Evolutionary conservation across 2,329 filamentous ascomycete genomes (phyloP).

Genomic region (Leptographium flavum): DNA sequence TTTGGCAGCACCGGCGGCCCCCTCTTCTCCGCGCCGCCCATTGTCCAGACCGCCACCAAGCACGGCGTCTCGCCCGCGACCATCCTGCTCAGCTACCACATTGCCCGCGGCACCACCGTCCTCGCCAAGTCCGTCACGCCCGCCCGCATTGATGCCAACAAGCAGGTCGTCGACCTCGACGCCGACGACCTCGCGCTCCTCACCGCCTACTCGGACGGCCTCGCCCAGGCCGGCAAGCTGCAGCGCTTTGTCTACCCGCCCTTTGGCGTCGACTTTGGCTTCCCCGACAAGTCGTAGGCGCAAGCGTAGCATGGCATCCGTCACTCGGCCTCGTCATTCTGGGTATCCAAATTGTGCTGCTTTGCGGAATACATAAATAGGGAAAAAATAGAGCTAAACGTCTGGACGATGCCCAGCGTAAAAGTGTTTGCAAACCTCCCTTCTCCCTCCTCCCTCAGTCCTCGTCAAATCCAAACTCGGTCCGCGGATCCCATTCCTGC

Average conservation of each 20-base stretch:
- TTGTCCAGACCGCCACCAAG: conserved; percentile 50
- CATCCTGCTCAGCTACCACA: conserved; percentile 57
- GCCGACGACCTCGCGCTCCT: conserved; percentile 45
- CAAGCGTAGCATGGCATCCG: too few relatives aligned
- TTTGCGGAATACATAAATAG: too few relatives aligned
- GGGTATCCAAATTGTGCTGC: too few relatives aligned
- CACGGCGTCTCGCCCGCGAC: conserved; percentile 45
- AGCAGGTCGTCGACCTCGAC: conserved; percentile 50
- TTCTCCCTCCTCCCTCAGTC: too few relatives aligned
- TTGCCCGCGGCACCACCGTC: conserved; percentile 54
- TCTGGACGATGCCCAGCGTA: too few relatives aligned
- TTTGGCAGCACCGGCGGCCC: conserved; percentile 50
- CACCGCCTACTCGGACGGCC: conserved; percentile 36
- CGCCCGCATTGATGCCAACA: conserved; percentile 55
- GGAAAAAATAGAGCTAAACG: too few relatives aligned
- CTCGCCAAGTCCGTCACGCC: conserved; percentile 60
- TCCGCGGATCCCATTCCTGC: conserved; percentile 53
- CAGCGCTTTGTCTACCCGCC: conserved; percentile 54
- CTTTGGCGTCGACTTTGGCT: conserved; percentile 55
- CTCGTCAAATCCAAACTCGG: conserved; percentile 17
- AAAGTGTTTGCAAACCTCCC: too few relatives aligned
- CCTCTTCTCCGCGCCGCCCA: conserved; percentile 46
- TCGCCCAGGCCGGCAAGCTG: conserved; percentile 35
- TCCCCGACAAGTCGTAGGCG: conserved; percentile 46
- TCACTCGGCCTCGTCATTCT: too few relatives aligned